phyloP scores from a whole-genome alignment of 1,284 basidiomycete genomes.

The Schizopora paradoxa region DNA sequence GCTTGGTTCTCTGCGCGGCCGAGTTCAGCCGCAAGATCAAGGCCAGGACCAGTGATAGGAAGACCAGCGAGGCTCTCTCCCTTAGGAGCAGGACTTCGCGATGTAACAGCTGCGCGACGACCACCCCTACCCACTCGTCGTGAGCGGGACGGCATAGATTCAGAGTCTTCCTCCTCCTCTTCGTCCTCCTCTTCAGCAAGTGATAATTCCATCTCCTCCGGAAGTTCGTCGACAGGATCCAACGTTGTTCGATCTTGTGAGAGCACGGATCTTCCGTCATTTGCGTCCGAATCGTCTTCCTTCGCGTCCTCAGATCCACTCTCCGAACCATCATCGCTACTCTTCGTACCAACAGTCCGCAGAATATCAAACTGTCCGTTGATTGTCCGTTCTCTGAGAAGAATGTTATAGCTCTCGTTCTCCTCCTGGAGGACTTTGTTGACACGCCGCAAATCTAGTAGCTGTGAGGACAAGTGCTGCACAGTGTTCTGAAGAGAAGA shows the following conservation, averaged over 20 bases:
- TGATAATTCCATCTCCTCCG: constrained; percentile 16
- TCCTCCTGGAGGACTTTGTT: constrained; percentile 84
- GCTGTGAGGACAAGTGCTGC: constrained; percentile 67
- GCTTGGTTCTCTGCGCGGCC: constrained; percentile 83
- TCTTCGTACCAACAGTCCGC: constrained; percentile 49
- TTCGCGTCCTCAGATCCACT: constrained; percentile 46
- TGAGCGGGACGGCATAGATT: constrained; percentile 37
- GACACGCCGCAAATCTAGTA: constrained; percentile 73
- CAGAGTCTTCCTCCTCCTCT: constrained; percentile 25
- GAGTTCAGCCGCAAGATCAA: constrained; percentile 86
- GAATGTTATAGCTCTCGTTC: constrained; percentile 91
- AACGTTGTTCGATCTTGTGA: constrained; percentile 21
- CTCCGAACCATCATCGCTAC: constrained; percentile 24
- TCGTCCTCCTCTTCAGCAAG: constrained; percentile 23
- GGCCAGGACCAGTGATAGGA: constrained; percentile 79
- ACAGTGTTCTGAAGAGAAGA: constrained; percentile 73
- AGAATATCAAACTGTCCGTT: constrained; percentile 78
- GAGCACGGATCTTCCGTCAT: constrained; percentile 33
- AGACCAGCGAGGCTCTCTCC: constrained; percentile 77
- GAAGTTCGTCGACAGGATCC: constrained; percentile 26
- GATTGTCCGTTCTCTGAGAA: constrained; percentile 83
- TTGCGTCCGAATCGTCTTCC: constrained; percentile 38
- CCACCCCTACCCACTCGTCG: constrained; percentile 40
- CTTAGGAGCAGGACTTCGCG: constrained; percentile 42
- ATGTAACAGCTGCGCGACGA: constrained; percentile 38